Percentiles rank a stretch among this genome's conserved stretches.
Conservation (phyloP, 2,329 filamentous ascomycete genomes). For the Exophiala xenobiotica region DNA sequence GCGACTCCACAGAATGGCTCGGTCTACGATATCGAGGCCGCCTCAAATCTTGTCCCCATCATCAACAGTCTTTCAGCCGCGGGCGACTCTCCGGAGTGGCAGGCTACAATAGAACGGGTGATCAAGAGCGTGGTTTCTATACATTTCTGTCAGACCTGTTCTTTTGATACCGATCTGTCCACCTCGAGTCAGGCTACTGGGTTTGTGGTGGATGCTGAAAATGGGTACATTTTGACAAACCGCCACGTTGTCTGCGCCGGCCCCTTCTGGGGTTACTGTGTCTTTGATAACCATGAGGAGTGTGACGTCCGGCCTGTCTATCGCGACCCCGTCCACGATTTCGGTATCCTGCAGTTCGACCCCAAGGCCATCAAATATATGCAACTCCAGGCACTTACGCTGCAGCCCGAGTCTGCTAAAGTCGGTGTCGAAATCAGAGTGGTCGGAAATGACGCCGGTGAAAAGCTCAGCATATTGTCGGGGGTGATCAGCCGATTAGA, state of each 20-base stretch:
- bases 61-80: slow-evolving; percentile 50
- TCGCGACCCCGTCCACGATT: slow-evolving; percentile 97
- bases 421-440: slow-evolving; percentile 95
- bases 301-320: slow-evolving; percentile 96
- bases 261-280: slow-evolving; percentile 96
- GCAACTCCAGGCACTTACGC: slow-evolving; percentile 74
- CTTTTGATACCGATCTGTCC: slow-evolving; percentile 95
- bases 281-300: slow-evolving; percentile 97
- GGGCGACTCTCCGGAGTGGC: slow-evolving; percentile 79
- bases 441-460: slow-evolving; percentile 96
- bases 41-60: slow-evolving; percentile 47
- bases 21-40: slow-evolving; percentile 46
- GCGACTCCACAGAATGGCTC: slow-evolving; percentile 45
- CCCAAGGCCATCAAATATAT: slow-evolving; percentile 97
- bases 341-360: slow-evolving; percentile 94
- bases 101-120: slow-evolving; percentile 89
- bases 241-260: slow-evolving; percentile 92
- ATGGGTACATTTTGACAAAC: slow-evolving; percentile 85
- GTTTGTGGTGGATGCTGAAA: slow-evolving; percentile 93
- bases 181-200: slow-evolving; percentile 94
- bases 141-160: slow-evolving; percentile 95
- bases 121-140: slow-evolving; percentile 98
- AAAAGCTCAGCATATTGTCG: slow-evolving; percentile 96
- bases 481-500: slow-evolving; percentile 96
- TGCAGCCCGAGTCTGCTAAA: slow-evolving; percentile 79